These are phyloP conservation scores for Camillea tinctor DNA, from an alignment of 2,329 filamentous ascomycete genomes.

Conservation along the genomic window DNA sequence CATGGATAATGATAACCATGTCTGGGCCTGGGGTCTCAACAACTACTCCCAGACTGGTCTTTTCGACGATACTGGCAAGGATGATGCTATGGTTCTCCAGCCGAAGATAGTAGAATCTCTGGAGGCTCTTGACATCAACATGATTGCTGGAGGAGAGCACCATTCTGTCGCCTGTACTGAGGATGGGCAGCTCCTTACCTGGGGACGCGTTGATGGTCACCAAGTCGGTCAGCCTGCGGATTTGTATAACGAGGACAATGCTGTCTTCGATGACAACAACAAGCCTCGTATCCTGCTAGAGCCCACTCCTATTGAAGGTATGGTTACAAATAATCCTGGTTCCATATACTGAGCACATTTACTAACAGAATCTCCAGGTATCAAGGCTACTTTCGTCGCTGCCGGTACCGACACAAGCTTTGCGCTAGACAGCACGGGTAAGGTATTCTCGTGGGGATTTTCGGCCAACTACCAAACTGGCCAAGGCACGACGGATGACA, in stretches of 20 bases:
- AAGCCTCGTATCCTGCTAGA: conserved; percentile 70
- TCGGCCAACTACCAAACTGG: conserved; percentile 79
- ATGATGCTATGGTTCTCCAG: conserved; percentile 69
- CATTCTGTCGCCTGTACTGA: conserved; percentile 55
- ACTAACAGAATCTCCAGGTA: conserved; percentile 31
- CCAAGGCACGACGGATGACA: conserved; percentile 74
- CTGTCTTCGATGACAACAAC: conserved; percentile 63
- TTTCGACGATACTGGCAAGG: conserved; percentile 60
- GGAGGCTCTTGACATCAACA: conserved; percentile 59
- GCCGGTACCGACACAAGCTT: conserved; percentile 73
- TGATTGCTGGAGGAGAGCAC: conserved; percentile 69
- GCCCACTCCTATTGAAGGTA: conserved; percentile 61
- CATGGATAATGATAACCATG: conserved; percentile 61
- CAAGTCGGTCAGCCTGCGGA: conserved; percentile 57
- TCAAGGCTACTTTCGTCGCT: conserved; percentile 56
- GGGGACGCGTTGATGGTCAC: conserved; percentile 47
- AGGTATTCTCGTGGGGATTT: conserved; percentile 79
- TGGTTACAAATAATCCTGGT: conserved; percentile 20
- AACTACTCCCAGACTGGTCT: conserved; percentile 70
- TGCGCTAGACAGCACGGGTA: conserved; percentile 65
- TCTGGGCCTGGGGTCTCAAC: conserved; percentile 72
- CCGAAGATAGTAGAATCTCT: conserved; percentile 68
- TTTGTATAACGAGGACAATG: conserved; percentile 54
- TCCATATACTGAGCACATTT: not conserved
- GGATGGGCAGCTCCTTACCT: conserved; percentile 43